A percentile compares a stretch with the other conserved stretches of the same genome.
Evolutionary conservation across 805 yeast genomes (phyloP).

Genomic region (Dipodascopsis tothii): DNA sequence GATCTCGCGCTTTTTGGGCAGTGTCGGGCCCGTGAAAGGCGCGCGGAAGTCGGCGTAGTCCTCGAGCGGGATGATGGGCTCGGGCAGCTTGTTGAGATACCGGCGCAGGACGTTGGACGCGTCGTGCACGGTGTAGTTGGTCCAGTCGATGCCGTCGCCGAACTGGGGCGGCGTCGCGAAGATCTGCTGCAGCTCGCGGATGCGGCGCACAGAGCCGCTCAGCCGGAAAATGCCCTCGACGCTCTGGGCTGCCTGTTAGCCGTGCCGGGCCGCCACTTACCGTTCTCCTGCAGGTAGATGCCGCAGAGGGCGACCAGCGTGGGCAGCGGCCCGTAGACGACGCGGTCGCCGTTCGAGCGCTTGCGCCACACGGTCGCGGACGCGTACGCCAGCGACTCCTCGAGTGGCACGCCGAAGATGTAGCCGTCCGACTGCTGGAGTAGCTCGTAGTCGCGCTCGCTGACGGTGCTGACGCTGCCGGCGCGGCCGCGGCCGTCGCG

Average conservation of each 20-base stretch:
- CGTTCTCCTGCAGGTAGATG: conserved; percentile 63
- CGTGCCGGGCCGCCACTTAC: conserved; percentile 33
- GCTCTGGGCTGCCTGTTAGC: conserved; percentile 37
- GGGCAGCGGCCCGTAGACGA: conserved; percentile 83
- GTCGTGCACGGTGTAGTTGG: conserved; percentile 90
- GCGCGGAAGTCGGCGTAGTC: conserved; percentile 71
- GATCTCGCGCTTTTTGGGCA: conserved; percentile 37
- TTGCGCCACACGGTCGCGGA: conserved; percentile 66
- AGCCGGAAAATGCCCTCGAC: conserved; percentile 90
- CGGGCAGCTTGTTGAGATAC: conserved; percentile 79
- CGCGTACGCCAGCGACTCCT: conserved; percentile 64
- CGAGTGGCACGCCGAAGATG: conserved; percentile 76
- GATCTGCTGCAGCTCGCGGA: conserved; percentile 72
- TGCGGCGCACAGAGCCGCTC: conserved; percentile 83
- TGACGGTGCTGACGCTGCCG: background rate
- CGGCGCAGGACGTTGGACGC: conserved; percentile 87
- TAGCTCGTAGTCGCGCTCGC: background rate
- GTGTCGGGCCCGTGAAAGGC: conserved; percentile 45
- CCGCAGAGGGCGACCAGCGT: conserved; percentile 95
- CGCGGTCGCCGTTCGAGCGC: conserved; percentile 48
- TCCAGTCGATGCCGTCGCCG: conserved; percentile 85
- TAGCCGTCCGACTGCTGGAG: conserved; percentile 15
- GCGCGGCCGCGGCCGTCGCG: background rate
- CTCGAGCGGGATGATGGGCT: conserved; percentile 78
- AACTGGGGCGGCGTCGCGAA: conserved; percentile 85